phyloP scores from a whole-genome alignment of 2,329 filamentous ascomycete genomes.

The Calonectria naviculata region DNA sequence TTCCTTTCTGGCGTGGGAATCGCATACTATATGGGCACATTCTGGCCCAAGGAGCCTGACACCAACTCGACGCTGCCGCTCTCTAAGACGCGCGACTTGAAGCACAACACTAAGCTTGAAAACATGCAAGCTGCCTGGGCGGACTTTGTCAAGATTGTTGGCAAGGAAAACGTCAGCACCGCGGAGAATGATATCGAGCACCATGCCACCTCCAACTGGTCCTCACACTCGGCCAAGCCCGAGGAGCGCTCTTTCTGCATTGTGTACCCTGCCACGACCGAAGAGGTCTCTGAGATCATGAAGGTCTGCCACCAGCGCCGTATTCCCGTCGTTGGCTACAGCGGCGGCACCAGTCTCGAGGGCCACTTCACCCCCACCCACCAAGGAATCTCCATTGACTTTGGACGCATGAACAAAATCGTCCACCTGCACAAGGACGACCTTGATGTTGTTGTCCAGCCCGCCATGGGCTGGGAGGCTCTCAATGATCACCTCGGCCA shows the following conservation, averaged over 20 bases:
- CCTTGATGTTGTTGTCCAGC: conserved; percentile 81
- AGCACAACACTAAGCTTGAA: conserved; percentile 68
- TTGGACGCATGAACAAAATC: conserved; percentile 86
- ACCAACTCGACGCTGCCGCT: conserved; percentile 71
- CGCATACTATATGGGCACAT: conserved; percentile 70
- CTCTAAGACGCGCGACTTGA: conserved; percentile 58
- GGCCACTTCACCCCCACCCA: conserved; percentile 88
- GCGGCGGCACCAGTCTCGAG: conserved; percentile 89
- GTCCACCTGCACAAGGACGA: conserved; percentile 81
- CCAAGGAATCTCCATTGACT: conserved; percentile 88
- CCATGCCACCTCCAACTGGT: conserved; percentile 73
- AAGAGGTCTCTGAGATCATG: conserved; percentile 88
- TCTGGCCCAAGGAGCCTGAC: conserved; percentile 61
- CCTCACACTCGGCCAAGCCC: conserved; percentile 63
- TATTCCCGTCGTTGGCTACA: conserved; percentile 89
- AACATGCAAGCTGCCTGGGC: conserved; percentile 77
- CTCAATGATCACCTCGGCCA: conserved; percentile 82
- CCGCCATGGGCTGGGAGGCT: conserved; percentile 86
- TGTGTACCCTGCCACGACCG: conserved; percentile 80
- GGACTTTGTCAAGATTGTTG: conserved; percentile 74
- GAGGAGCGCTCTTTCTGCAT: conserved; percentile 73
- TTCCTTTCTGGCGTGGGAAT: conserved; percentile 62
- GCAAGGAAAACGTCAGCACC: conserved; percentile 74
- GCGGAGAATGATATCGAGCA: conserved; percentile 62
- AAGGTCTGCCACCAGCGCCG: conserved; percentile 84